Base-by-base conservation (phyloP, 208 protist species). In the Acanthamoeba healyi region DNA sequence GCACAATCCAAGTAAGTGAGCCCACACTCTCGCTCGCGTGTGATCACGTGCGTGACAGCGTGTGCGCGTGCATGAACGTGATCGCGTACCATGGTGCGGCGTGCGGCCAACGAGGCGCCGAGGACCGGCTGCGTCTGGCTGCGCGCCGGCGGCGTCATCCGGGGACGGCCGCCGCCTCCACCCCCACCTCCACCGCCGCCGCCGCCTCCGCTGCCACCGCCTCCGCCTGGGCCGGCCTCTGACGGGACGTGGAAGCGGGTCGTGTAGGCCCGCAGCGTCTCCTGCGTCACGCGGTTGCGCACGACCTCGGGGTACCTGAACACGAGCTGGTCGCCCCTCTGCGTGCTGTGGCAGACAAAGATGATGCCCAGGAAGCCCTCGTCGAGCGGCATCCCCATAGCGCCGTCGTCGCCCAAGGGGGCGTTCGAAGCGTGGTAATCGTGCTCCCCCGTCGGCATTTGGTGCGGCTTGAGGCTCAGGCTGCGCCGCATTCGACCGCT, bases 351-450 rank as follows among this genome's bases (percentile, higher is more conserved):
- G 67, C 67, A 77, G 36, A 77, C 67, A 38, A 77, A 77, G 67
- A 77, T 77, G 5, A 77, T 77, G 67, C 67, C 67, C 17, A 77
- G 67, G 67, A 77, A 77, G 29, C 67, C n/a, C 67, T 77, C 38
- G 2, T 77, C 36, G 36, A 17, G 36, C n/a, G 24, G 9, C 63
- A 38, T 36, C 9, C 63, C 63, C 2, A 3, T 22, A 5, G 19
- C 67, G 5, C 29, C 67, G 17, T 44, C 67, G 7, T 44, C 67
- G 7, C 67, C 67, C 15, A 14, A 46, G 67, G 19, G 17, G 67
- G 12, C 67, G 24, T 77, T 44, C 17, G 67, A n/a, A 38, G n/a
- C n/a, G n/a, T 22, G 38, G 38, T 36, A 77, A n/a, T 61, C 54
- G 54, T 61, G 54, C 44, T 4, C 44, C 44, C 44, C 44, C 4